Evolutionary conservation across 2,329 filamentous ascomycete genomes (phyloP), one percentile per base, ranked within the genome.

Genomic region (Fusarium sacchari): DNA sequence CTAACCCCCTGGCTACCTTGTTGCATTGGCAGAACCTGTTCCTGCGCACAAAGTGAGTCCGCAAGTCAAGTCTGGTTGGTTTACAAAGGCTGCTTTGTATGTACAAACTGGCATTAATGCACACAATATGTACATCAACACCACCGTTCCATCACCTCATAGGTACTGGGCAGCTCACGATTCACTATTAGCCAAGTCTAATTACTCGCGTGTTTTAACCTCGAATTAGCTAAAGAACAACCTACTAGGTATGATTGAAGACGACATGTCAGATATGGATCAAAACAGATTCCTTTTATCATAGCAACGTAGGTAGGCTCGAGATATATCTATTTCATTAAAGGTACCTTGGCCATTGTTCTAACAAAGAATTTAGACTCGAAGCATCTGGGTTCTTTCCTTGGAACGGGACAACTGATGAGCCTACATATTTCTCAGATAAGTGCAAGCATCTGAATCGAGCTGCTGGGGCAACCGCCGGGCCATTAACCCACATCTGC

Each of bases 391-490:
- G 59, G 50, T 64, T 58, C 52, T 46, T 69, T 50, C 67, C 66
- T 69, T 69, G 67, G 50, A 69, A 64, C 26, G 43, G 52, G 32
- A 46, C 34, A 47, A 40, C 30, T 28, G 36, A 44, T 46, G 34
- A 47, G 40, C 34, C 67, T 60, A n/a, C n/a, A n/a, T n/a, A 49
- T 47, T 62, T 69, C 55, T 40, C 61, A 36, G 47, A 47, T 47
- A 44, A 72, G 43, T 59, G 39, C 47, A 62, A 46, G 71, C 53
- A 61, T 72, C 61, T 58, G 56, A 57, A 68, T 64, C 42, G 46
- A 72, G 71, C 71, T 73, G 71, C 71, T 56, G 67, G 71, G 71
- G 71, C 71, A 73, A 73, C 71, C 71, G 59, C 62, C 32, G 43
- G 64, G 57, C 64, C 44, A 59, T 58, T 43, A 64, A 58, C 52